Percentiles rank a stretch among this genome's conserved stretches.
phyloP scores from a whole-genome alignment of 1,284 basidiomycete genomes.

The Apiotrichum veenhuisii region DNA sequence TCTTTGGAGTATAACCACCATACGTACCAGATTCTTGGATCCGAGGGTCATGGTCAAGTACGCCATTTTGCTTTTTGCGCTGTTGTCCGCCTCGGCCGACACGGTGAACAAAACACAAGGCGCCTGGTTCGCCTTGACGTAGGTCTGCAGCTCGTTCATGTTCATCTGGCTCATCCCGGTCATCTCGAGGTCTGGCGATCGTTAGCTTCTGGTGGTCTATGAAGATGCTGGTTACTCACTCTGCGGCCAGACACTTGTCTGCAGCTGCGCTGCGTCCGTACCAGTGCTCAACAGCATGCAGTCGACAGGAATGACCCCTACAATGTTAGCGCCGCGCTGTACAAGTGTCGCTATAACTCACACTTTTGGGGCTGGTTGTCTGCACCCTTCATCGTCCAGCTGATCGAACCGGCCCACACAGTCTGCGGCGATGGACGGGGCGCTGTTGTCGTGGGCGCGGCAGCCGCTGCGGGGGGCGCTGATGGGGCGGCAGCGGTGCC shows the following conservation, averaged over 20 bases:
- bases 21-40: constrained; percentile 12
- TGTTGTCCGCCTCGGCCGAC: constrained; percentile 5
- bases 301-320: constrained; percentile 18
- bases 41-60: constrained; percentile 17
- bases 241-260: constrained; percentile 16
- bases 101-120: constrained; percentile 20
- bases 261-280: constrained; percentile 1
- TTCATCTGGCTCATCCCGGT: constrained; percentile 15
- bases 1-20: not conserved
- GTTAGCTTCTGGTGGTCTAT: not conserved
- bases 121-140: constrained; percentile 18
- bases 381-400: constrained; percentile 13
- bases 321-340: not conserved
- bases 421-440: not conserved
- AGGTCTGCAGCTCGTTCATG: constrained; percentile 19
- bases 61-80: constrained; percentile 13
- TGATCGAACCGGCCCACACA: constrained; percentile 18
- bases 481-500: not conserved
- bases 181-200: constrained; percentile 16
- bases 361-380: constrained; percentile 13
- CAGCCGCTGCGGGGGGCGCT: not conserved
- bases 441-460: not conserved
- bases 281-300: constrained; percentile 12
- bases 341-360: not conserved
- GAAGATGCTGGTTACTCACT: constrained; percentile 4